Evolutionary conservation across 1,139 yeast species (phyloP).

Genomic region (Saccharomyces hybrid): DNA sequence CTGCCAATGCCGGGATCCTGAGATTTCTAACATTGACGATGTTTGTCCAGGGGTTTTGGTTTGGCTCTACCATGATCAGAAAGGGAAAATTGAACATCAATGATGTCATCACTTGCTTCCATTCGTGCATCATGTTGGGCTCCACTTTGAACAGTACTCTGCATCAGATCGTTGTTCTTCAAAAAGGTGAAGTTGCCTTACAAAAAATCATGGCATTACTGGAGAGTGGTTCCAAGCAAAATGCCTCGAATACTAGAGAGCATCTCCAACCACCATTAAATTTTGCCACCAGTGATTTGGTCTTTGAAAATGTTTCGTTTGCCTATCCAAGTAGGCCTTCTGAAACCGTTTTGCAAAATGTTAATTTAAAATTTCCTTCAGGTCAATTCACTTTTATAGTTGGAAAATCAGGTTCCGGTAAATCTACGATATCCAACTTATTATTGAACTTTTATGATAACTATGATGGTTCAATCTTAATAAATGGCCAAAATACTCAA

Average conservation of each 20-base stretch:
- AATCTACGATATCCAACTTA: conserved; percentile 67
- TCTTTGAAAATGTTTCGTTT: conserved; percentile 52
- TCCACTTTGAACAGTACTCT: conserved; percentile 47
- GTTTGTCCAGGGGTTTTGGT: conserved; percentile 91
- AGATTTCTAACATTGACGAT: conserved; percentile 55
- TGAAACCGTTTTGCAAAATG: conserved; percentile 38
- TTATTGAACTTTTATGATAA: conserved; percentile 51
- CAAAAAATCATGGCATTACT: conserved; percentile 22
- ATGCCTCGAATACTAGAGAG: conserved; percentile 10
- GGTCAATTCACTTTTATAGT: conserved; percentile 53
- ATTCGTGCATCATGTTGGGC: conserved; percentile 68
- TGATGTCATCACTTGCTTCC: conserved; percentile 72
- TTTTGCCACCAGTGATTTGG: conserved; percentile 27
- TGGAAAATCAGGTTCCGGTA: conserved; percentile 89
- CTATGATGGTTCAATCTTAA: conserved; percentile 41
- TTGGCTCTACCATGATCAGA: conserved; percentile 62
- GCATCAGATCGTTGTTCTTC: conserved; percentile 47
- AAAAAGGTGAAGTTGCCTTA: conserved; percentile 59
- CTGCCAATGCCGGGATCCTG: conserved; percentile 52
- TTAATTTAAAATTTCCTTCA: conserved; percentile 41
- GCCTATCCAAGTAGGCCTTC: conserved; percentile 52
- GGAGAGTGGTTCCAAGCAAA: background rate
- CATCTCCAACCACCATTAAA: conserved; percentile 9
- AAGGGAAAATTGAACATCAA: conserved; percentile 46
- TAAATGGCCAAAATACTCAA: conserved; percentile 48